Conservation (phyloP, 805 yeast species). For the Kurtzmaniella cleridarum region DNA sequence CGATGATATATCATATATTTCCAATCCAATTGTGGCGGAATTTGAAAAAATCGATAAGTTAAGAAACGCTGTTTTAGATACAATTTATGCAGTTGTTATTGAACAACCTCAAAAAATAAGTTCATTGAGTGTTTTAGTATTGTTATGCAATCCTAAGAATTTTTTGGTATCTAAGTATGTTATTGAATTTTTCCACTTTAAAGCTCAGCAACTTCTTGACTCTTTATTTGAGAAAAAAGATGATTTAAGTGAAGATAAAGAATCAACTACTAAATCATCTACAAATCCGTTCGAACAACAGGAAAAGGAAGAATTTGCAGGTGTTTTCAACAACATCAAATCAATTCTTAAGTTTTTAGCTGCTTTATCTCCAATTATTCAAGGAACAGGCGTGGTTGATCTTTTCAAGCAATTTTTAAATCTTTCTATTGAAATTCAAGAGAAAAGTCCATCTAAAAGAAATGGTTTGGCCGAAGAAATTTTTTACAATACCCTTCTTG, state of each 20-base stretch:
- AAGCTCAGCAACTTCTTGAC: constrained; percentile 41
- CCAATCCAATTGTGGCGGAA: constrained; percentile 61
- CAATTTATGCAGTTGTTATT: constrained; percentile 59
- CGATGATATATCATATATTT: constrained; percentile 57
- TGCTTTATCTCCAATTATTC: constrained; percentile 58
- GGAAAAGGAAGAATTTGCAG: constrained; percentile 32
- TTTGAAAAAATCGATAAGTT: constrained; percentile 58
- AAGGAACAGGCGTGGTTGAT: constrained; percentile 31
- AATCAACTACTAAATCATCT: neutral
- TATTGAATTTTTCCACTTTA: constrained; percentile 62
- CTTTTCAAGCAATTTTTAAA: constrained; percentile 51
- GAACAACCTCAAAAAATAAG: constrained; percentile 93
- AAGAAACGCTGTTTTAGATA: constrained; percentile 53
- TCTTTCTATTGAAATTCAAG: constrained; percentile 54
- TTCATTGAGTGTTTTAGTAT: constrained; percentile 61
- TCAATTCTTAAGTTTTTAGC: constrained; percentile 66
- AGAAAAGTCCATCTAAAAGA: constrained; percentile 23
- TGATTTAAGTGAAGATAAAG: constrained; percentile 9
- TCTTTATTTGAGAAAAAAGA: constrained; percentile 35
- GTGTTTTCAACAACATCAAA: constrained; percentile 68
- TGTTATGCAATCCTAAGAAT: constrained; percentile 59
- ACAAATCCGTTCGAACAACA: constrained; percentile 1
- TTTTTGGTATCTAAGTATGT: constrained; percentile 63
- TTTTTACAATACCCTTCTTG: constrained; percentile 53
- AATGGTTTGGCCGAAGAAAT: constrained; percentile 63